phyloP scores from a whole-genome alignment of 495 filamentous ascomycete genomes.

The Neurospora sp. region DNA sequence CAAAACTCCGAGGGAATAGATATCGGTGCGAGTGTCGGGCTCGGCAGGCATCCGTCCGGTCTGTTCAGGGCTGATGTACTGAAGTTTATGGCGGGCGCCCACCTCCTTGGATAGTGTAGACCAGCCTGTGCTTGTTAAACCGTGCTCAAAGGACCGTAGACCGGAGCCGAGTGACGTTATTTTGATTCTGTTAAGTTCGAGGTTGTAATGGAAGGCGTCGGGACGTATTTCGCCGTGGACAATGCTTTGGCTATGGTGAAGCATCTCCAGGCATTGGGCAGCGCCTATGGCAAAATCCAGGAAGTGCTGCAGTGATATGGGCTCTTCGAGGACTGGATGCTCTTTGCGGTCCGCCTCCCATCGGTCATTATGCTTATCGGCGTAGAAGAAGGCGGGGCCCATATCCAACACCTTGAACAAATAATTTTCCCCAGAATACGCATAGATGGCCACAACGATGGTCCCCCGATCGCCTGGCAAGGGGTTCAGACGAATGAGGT shows the following conservation, averaged over 20 bases:
- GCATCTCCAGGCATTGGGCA: constrained; percentile 69
- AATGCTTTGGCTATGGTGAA: constrained; percentile 73
- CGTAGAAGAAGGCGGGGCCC: constrained; percentile 61
- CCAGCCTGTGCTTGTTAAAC: constrained; percentile 77
- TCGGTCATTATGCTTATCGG: constrained; percentile 37
- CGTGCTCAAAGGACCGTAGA: constrained; percentile 75
- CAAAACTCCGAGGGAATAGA: constrained; percentile 76
- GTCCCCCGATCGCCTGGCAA: constrained; percentile 52
- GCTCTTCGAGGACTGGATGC: constrained; percentile 39
- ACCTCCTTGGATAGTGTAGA: constrained; percentile 64
- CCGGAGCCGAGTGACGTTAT: constrained; percentile 79
- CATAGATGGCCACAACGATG: constrained; percentile 66
- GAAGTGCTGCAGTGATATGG: constrained; percentile 61
- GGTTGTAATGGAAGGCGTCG: constrained; percentile 78
- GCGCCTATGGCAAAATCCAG: constrained; percentile 84
- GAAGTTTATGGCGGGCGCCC: constrained; percentile 73
- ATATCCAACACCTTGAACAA: constrained; percentile 60
- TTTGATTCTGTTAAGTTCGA: constrained; percentile 57
- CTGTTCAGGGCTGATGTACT: constrained; percentile 85
- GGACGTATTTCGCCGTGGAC: constrained; percentile 81
- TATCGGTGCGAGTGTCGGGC: constrained; percentile 81
- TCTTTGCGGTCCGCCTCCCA: constrained; percentile 29
- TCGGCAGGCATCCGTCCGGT: constrained; percentile 83
- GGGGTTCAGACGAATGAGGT: constrained; percentile 55
- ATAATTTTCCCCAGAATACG: constrained; percentile 66